Evolutionary conservation across 1,284 basidiomycete species (phyloP).

Genomic region (Ustilago loliicola): DNA sequence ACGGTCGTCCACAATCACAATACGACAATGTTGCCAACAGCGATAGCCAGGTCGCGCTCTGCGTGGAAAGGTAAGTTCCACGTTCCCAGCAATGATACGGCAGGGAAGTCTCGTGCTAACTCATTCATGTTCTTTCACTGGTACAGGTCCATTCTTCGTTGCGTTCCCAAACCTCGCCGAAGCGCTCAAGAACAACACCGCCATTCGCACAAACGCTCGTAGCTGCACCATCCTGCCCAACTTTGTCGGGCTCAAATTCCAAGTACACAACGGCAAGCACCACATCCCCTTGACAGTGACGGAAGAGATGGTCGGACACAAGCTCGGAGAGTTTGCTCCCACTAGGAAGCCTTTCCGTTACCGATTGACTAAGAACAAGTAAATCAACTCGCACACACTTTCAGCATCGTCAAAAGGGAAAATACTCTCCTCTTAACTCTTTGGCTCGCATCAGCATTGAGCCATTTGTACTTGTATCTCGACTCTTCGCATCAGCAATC

Average conservation of each 20-base stretch:
- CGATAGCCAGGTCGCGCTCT: slow-evolving; percentile 52
- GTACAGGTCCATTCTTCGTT: slow-evolving; percentile 87
- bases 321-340: slow-evolving; percentile 92
- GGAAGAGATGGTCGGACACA: slow-evolving; percentile 98
- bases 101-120: background rate
- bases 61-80: slow-evolving; percentile 64
- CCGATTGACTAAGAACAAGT: slow-evolving; percentile 65
- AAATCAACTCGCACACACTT: background rate
- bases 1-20: slow-evolving; percentile 7
- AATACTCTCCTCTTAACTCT: background rate
- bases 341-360: slow-evolving; percentile 78
- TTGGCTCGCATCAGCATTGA: background rate
- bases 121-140: background rate
- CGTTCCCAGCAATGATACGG: slow-evolving; percentile 67
- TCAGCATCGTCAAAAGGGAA: background rate
- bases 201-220: slow-evolving; percentile 89
- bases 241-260: slow-evolving; percentile 77
- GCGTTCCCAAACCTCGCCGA: slow-evolving; percentile 90
- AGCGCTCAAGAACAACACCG: slow-evolving; percentile 83
- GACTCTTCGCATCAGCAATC: slow-evolving; percentile 9
- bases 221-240: slow-evolving; percentile 90
- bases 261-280: slow-evolving; percentile 94
- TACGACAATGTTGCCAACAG: slow-evolving; percentile 52
- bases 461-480: slow-evolving; percentile 46
- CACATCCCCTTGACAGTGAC: slow-evolving; percentile 88